A percentile compares a stretch with the other conserved stretches of the same genome.
Conservation (phyloP, 1,284 basidiomycete species). For the Phlebopus sp. region DNA sequence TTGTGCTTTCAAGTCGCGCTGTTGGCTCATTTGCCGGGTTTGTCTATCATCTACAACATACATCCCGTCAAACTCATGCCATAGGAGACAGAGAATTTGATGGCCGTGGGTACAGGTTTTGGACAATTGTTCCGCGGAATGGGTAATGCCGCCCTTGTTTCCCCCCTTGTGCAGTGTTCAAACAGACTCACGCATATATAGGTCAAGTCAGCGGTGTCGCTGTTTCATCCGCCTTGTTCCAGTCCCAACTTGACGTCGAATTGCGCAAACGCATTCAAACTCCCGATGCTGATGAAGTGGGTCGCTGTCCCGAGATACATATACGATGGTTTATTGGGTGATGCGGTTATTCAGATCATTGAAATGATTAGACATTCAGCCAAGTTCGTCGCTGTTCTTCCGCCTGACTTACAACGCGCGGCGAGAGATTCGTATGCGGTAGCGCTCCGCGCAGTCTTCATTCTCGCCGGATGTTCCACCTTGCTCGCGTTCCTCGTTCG, state of each 20-base stretch:
- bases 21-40: conserved; percentile 68
- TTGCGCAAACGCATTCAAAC: conserved; percentile 61
- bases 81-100: conserved; percentile 52
- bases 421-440: conserved; percentile 72
- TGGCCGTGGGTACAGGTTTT: conserved; percentile 83
- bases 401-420: conserved; percentile 54
- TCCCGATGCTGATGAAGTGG: conserved; percentile 58
- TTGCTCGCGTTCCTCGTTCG: conserved; percentile 64
- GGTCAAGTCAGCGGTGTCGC: conserved; percentile 86
- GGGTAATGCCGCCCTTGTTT: conserved; percentile 38
- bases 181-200: conserved; percentile 25
- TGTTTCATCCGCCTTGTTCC: conserved; percentile 77
- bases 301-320: conserved; percentile 8
- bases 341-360: conserved; percentile 55
- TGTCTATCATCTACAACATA: conserved; percentile 15
- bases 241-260: conserved; percentile 61
- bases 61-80: conserved; percentile 8
- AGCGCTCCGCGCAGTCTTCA: conserved; percentile 69
- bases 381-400: conserved; percentile 57
- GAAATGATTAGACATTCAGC: conserved; percentile 68
- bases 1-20: conserved; percentile 76
- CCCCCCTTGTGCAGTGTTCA: neutral
- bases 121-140: conserved; percentile 76
- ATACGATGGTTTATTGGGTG: too few relatives aligned
- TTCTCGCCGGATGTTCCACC: conserved; percentile 67